phyloP scores from a whole-genome alignment of 257 asterid genomes.

The Coffea canephora region DNA sequence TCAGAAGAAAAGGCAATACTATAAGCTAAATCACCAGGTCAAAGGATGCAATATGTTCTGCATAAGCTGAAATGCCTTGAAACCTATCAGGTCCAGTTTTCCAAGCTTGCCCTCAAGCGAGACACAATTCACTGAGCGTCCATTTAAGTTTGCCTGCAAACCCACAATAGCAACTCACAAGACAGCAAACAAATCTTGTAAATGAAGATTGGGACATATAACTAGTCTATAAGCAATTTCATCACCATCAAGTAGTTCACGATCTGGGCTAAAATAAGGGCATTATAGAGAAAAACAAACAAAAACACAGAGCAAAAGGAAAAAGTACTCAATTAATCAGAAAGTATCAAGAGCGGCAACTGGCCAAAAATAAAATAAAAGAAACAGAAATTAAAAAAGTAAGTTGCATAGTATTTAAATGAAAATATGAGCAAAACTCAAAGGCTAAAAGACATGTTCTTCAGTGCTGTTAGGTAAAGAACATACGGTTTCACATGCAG shows the following conservation, averaged over 20 bases:
- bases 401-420: not conserved
- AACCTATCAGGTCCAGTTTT: slow-evolving; percentile 72
- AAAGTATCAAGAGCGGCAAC: not conserved
- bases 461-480: not conserved
- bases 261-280: not conserved
- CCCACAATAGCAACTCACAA: not conserved
- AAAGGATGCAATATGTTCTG: slow-evolving; percentile 62
- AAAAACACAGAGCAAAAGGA: too few species aligned
- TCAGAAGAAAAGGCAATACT: slow-evolving; percentile 14
- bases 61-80: slow-evolving; percentile 58
- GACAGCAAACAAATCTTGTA: not conserved
- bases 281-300: not conserved
- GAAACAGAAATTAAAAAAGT: not conserved
- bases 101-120: slow-evolving; percentile 80
- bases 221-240: not conserved
- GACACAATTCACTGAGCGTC: slow-evolving; percentile 43
- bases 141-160: slow-evolving; percentile 46
- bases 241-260: not conserved
- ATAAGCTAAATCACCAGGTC: slow-evolving; percentile 43
- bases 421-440: not conserved
- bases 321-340: not conserved
- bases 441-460: not conserved
- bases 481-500: slow-evolving; percentile 56
- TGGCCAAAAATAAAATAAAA: not conserved
- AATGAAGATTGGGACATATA: not conserved